A percentile compares a stretch with the other conserved stretches of the same genome.
Conservation (phyloP, 2,329 filamentous ascomycete genomes). For the Fusarium euwallaceae region DNA sequence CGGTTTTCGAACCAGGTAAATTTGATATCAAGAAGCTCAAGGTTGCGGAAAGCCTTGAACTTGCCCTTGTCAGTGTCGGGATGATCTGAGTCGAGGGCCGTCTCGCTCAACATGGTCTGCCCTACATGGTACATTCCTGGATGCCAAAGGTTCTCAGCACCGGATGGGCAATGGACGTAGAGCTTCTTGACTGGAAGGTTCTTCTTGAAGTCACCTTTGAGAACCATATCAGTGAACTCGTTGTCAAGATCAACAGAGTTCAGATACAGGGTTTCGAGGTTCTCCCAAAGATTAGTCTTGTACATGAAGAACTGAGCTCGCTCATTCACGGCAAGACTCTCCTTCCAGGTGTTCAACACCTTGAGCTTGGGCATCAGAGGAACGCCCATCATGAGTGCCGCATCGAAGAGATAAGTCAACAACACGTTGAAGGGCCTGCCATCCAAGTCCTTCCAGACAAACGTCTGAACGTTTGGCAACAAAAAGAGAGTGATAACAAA, state of each 20-base stretch:
- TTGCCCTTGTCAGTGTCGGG: conserved; percentile 20
- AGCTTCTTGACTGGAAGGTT: conserved; percentile 23
- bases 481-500: conserved; percentile 30
- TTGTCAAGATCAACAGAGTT: conserved; percentile 27
- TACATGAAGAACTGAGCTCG: conserved; percentile 31
- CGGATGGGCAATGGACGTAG: conserved; percentile 8
- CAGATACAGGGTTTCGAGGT: conserved; percentile 13
- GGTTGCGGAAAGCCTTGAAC: conserved; percentile 30
- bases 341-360: conserved; percentile 21
- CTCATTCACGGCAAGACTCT: not conserved
- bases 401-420: conserved; percentile 8
- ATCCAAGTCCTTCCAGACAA: conserved; percentile 27
- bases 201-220: conserved; percentile 17
- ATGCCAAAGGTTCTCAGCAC: conserved; percentile 8
- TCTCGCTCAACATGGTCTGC: conserved; percentile 1
- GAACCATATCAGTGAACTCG: conserved; percentile 25
- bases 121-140: not conserved
- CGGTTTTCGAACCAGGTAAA: conserved; percentile 10
- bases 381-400: not conserved
- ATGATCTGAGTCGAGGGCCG: not conserved
- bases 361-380: conserved; percentile 26
- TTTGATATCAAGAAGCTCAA: conserved; percentile 6
- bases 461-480: conserved; percentile 23
- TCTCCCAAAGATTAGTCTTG: conserved; percentile 27
- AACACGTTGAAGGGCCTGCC: conserved; percentile 22